Conservation (phyloP, 164 flowering plant species). For the Magnolia changhungtana region DNA sequence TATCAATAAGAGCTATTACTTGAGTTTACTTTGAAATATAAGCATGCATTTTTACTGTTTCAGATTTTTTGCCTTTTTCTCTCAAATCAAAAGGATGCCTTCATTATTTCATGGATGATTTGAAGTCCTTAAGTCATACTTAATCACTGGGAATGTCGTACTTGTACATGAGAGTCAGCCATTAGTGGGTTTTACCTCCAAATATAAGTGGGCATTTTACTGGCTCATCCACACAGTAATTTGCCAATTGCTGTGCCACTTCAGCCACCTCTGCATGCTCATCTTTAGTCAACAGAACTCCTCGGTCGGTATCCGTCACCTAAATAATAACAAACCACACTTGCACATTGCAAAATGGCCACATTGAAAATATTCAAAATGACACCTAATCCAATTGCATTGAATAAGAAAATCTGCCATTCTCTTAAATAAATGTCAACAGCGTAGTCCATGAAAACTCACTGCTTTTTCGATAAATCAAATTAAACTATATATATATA, state of each 20-base stretch:
- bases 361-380: background rate
- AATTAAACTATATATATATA: background rate
- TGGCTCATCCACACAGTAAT: conserved; percentile 72
- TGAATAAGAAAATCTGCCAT: background rate
- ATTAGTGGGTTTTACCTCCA: conserved; percentile 58
- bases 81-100: background rate
- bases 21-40: too few relatives aligned
- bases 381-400: background rate
- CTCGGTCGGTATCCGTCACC: conserved; percentile 73
- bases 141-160: too few relatives aligned
- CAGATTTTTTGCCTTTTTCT: too few relatives aligned
- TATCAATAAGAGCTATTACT: too few relatives aligned
- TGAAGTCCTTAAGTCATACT: background rate
- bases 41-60: too few relatives aligned
- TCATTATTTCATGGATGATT: background rate
- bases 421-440: background rate
- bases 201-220: conserved; percentile 90
- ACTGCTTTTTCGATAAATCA: background rate
- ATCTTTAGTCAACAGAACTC: conserved; percentile 57
- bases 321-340: conserved; percentile 17
- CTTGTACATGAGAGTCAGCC: too few relatives aligned
- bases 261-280: conserved; percentile 65
- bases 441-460: background rate
- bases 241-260: conserved; percentile 55
- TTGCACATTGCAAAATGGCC: background rate